Evolutionary conservation across 1,284 basidiomycete species (phyloP).

Genomic region (Somion occarium): DNA sequence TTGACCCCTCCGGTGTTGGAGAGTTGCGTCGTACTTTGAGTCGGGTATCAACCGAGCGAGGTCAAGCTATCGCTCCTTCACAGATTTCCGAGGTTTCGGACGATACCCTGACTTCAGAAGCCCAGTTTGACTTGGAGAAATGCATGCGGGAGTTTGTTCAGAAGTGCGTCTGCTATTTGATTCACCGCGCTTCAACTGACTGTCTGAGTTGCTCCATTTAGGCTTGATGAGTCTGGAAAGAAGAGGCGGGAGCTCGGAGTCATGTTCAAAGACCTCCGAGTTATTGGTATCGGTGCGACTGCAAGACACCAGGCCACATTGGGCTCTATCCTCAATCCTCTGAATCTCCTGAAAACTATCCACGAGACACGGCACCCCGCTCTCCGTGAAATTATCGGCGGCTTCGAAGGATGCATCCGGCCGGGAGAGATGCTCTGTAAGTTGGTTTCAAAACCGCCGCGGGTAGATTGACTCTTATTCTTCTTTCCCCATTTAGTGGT

Average conservation of each 20-base stretch:
- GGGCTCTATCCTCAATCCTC: constrained; percentile 37
- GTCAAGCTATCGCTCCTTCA: not conserved
- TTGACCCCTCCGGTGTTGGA: constrained; percentile 7
- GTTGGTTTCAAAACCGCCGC: constrained; percentile 14
- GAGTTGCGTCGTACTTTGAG: constrained; percentile 5
- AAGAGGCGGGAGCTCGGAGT: constrained; percentile 44
- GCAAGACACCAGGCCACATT: constrained; percentile 37
- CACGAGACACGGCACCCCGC: constrained; percentile 31
- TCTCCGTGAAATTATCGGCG: constrained; percentile 39
- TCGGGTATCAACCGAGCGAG: not conserved
- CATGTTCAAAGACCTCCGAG: constrained; percentile 42
- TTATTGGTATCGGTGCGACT: constrained; percentile 41
- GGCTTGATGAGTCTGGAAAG: constrained; percentile 40
- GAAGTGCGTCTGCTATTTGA: constrained; percentile 29
- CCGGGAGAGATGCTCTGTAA: constrained; percentile 61
- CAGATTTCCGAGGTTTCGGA: constrained; percentile 12
- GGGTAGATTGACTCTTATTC: not conserved
- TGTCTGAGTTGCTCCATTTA: constrained; percentile 16
- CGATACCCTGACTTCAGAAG: constrained; percentile 26
- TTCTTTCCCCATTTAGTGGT: constrained; percentile 52
- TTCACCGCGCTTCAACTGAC: not conserved
- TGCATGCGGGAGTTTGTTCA: constrained; percentile 32
- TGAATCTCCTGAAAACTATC: constrained; percentile 22
- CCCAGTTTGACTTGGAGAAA: constrained; percentile 44
- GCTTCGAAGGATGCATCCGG: constrained; percentile 46